phyloP scores from a whole-genome alignment of 2,329 filamentous ascomycete species.

The Talaromyces rugulosus region DNA sequence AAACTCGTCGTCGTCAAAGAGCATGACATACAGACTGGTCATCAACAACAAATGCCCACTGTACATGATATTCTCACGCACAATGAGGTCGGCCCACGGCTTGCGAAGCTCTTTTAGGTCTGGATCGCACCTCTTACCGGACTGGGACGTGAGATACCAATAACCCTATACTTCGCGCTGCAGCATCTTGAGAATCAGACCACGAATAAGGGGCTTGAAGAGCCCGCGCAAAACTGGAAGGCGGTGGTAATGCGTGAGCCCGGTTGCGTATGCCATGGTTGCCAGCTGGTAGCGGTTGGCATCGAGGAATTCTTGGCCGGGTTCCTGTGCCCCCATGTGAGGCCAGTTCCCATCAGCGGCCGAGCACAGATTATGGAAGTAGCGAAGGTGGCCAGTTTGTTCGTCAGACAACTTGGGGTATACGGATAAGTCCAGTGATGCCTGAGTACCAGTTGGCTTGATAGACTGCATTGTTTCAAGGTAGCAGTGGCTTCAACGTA shows the following conservation, averaged over 20 bases:
- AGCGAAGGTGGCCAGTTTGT: constrained; percentile 2
- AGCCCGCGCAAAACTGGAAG: constrained; percentile 30
- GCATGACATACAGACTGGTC: constrained; percentile 38
- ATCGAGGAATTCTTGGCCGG: constrained; percentile 32
- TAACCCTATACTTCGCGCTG: constrained; percentile 40
- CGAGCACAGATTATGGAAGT: constrained; percentile 1
- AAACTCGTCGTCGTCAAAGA: constrained; percentile 40
- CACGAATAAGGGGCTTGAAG: constrained; percentile 31
- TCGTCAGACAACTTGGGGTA: constrained; percentile 16
- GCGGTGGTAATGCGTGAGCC: constrained; percentile 36
- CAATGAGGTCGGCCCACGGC: constrained; percentile 41
- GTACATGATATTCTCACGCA: constrained; percentile 43
- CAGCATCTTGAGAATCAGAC: constrained; percentile 42
- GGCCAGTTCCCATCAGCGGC: not conserved
- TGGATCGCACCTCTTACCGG: constrained; percentile 32
- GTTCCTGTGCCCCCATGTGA: constrained; percentile 24
- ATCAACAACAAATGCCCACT: constrained; percentile 39
- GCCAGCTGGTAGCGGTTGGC: constrained; percentile 38
- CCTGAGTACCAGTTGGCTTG: not conserved
- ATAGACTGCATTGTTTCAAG: too few species aligned
- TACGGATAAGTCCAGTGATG: constrained; percentile 13
- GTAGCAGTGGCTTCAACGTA: too few species aligned
- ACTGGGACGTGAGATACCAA: constrained; percentile 38
- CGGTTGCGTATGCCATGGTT: constrained; percentile 38
- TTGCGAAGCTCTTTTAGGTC: constrained; percentile 35